Base-by-base conservation (phyloP, 2,329 filamentous ascomycete species). In the Leptographium lundbergii region DNA sequence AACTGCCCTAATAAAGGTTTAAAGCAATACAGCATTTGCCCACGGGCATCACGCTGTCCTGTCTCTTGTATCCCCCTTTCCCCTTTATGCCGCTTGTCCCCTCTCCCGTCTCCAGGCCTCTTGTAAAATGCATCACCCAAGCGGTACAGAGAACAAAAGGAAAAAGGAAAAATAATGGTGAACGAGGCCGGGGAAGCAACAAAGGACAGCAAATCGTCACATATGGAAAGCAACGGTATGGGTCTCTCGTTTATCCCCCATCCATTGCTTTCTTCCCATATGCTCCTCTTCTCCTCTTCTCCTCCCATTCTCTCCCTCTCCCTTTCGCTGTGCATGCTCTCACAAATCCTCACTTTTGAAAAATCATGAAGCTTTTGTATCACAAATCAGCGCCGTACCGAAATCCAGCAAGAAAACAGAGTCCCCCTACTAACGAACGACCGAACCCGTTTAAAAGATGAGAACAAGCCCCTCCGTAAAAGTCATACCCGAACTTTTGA, bases 371-470 rank as follows among this genome's bases (percentile, higher is more conserved):
- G 55, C 57, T 62, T 62, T 59, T 61, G 59, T 58, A 56, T 61
- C 61, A 48, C 54, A 58, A 59, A 57, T 61, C 58, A 56, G 61
- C 61, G 59, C 61, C 61, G 61, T 61, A 27, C 59, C 57, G 59
- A 61, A 58, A 61, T 61, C 59, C 61, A 61, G 59, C 50, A 45
- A 53, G 52, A 27, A 54, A 58, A 57, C 56, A 24, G 45, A 58
- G 42, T n/a, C 45, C 36, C 51, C 50, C 47, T 54, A 39, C 34
- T 53, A 56, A 56, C 25, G 22, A 58, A 56, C 55, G 53, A 57
- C 51, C 36, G 34, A 58, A 36, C 52, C 39, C 29, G 14, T 51
- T 47, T 17, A 36, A 48, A 54, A 36, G 11, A 32, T 24, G 24
- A 53, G 39, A 57, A 52, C 24, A 52, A 36, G 50, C 22, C 53